Evolutionary conservation across 2,329 filamentous ascomycete species (phyloP), one percentile per base, ranked within the genome.

Genomic region (Endoconidiophora polonica): DNA sequence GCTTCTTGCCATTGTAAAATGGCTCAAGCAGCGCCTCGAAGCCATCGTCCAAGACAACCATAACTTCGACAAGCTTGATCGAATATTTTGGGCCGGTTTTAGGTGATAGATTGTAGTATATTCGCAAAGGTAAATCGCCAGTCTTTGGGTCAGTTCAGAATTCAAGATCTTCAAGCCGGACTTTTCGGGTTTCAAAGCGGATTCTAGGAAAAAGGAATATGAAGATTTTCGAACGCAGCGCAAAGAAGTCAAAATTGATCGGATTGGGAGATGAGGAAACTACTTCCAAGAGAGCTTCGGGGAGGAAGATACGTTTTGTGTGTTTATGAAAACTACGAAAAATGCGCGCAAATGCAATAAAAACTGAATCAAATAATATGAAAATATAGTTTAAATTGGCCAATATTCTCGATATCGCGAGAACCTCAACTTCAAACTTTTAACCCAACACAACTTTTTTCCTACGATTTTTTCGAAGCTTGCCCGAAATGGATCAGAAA

Each of bases 11-110:
- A 58, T 80, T 79, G 63, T 81, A 80, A 58, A 80, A 79, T 26
- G 77, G 77, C 68, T 79, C 74, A 54, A 80, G 62, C 44, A 81
- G 72, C 60, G 77, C 76, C 66, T 80, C 76, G 59, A 80, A 81
- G 58, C 74, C 75, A 63, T 79, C 74, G 62, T 79, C 75, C 55
- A 74, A 66, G 56, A 66, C 61, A 59, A 69, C 66, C 74, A 77
- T 78, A 47, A 26, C 29, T 29, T 18, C 10, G 24, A 5, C 12
- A 33, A 10, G 7, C 26, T 33, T 33, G 26, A 33, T 33, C 38
- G 4, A 7, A 7, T 40, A 22, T 33, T 10, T 3, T 9, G 26
- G 26, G 26, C 7, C 26, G 26, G 7, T 33, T 33, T 33, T 9
- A 6, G 26, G 12, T 33, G 26, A 10, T 33, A 33, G 26, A 33